Conservation (phyloP, 495 filamentous ascomycete genomes). For the Talaromyces thailandensis region DNA sequence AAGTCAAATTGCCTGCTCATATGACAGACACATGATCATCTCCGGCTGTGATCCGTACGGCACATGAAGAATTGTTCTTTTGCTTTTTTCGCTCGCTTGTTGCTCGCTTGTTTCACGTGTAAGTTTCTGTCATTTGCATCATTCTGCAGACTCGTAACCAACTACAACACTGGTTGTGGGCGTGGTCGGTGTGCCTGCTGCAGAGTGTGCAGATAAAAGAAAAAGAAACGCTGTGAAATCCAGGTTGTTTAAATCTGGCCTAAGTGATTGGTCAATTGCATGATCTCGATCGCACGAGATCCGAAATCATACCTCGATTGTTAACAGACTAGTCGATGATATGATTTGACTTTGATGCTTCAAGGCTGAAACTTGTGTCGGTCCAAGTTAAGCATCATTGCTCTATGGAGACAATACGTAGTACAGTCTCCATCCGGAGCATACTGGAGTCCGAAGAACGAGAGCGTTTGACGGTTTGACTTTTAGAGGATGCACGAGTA, state of each 20-base stretch:
- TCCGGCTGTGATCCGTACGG: background rate
- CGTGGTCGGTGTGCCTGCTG: conserved; percentile 1
- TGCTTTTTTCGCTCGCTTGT: background rate
- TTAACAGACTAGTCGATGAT: background rate
- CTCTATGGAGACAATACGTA: background rate
- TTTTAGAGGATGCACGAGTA: background rate
- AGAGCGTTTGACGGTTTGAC: background rate
- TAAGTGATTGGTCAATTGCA: background rate
- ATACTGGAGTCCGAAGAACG: background rate
- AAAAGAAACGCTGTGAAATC: background rate
- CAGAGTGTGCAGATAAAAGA: background rate
- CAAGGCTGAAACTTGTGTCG: background rate
- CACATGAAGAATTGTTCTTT: background rate
- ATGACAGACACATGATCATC: background rate
- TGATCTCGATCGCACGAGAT: background rate
- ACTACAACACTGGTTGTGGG: background rate
- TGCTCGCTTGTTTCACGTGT: background rate
- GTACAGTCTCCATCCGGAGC: background rate
- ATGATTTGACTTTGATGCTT: background rate
- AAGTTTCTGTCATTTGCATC: background rate
- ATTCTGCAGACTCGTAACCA: background rate
- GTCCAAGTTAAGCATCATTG: background rate
- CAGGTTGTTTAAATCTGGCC: background rate
- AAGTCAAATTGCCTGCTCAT: background rate
- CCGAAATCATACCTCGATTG: background rate